phyloP scores from a whole-genome alignment of 805 yeast species.

The Phaffomyces opuntiae region DNA sequence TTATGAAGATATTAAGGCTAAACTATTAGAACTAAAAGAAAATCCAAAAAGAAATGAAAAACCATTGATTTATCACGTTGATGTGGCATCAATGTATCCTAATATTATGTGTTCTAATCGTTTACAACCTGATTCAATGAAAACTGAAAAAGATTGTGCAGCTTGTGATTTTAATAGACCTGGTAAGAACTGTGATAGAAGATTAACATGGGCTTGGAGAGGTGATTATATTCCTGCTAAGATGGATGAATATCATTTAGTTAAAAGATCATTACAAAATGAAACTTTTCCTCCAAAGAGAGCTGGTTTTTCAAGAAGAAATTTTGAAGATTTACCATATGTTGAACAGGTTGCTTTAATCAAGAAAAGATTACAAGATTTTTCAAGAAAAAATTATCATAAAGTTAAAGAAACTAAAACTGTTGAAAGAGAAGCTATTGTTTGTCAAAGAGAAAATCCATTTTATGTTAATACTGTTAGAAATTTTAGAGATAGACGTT shows the following conservation, averaged over 20 bases:
- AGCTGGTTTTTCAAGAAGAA: slow-evolving; percentile 49
- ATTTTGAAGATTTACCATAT: slow-evolving; percentile 71
- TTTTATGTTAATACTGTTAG: slow-evolving; percentile 93
- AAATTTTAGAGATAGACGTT: slow-evolving; percentile 90
- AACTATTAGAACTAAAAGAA: slow-evolving; percentile 51
- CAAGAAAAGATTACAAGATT: slow-evolving; percentile 74
- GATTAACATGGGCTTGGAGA: slow-evolving; percentile 96
- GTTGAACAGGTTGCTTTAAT: slow-evolving; percentile 70
- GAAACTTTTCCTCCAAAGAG: slow-evolving; percentile 66
- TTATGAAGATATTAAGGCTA: slow-evolving; percentile 44
- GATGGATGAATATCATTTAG: slow-evolving; percentile 85
- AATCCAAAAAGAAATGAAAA: slow-evolving; percentile 62
- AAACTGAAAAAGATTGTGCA: slow-evolving; percentile 91
- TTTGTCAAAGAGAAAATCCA: slow-evolving; percentile 96
- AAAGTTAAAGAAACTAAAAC: slow-evolving; percentile 76
- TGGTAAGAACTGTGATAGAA: slow-evolving; percentile 86
- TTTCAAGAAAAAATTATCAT: slow-evolving; percentile 80
- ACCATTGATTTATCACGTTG: slow-evolving; percentile 94
- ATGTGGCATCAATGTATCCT: slow-evolving; percentile 99
- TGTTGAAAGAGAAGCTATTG: slow-evolving; percentile 83
- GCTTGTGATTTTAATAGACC: slow-evolving; percentile 96
- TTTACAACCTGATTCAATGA: slow-evolving; percentile 97
- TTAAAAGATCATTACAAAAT: slow-evolving; percentile 71
- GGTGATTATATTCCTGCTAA: slow-evolving; percentile 93
- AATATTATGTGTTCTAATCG: slow-evolving; percentile 97